phyloP scores from a whole-genome alignment of 768 basidiomycete genomes.

The Mycena galericulata region DNA sequence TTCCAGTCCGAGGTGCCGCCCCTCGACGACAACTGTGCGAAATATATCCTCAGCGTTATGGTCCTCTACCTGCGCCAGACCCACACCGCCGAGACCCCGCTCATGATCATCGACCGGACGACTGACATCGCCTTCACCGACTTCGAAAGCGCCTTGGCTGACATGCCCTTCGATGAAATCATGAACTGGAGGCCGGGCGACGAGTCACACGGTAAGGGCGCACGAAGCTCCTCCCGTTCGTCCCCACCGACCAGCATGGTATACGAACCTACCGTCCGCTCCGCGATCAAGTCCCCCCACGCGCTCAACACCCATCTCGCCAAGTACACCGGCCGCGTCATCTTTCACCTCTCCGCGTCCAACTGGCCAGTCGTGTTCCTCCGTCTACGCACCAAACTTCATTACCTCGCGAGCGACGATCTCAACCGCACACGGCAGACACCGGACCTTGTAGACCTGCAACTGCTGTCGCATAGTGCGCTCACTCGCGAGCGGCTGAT shows the following conservation, averaged over 20 bases:
- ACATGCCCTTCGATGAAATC: no score
- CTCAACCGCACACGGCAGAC: constrained; percentile 45
- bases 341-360: constrained; percentile 88
- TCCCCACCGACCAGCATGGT: constrained; percentile 54
- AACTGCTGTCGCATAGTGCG: constrained; percentile 82
- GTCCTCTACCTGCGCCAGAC: constrained; percentile 85
- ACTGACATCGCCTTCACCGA: constrained; percentile 77
- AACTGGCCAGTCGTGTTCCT: constrained; percentile 87
- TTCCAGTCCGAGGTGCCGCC: constrained; percentile 75
- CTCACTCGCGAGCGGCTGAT: constrained; percentile 77
- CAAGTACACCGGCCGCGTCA: constrained; percentile 80
- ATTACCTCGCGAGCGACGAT: constrained; percentile 61
- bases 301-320: constrained; percentile 73
- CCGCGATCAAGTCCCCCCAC: constrained; percentile 64
- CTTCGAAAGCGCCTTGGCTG: constrained; percentile 72
- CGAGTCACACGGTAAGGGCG: neutral
- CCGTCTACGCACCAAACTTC: constrained; percentile 77
- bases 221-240: constrained; percentile 53
- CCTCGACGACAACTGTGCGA: constrained; percentile 85
- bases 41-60: constrained; percentile 86
- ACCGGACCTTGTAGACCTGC: constrained; percentile 80
- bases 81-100: constrained; percentile 62
- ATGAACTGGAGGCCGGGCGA: constrained; percentile 57
- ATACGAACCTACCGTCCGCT: constrained; percentile 75
- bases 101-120: constrained; percentile 71